phyloP scores from a whole-genome alignment of 2,329 filamentous ascomycete genomes.

The Reticulascus tulasneorum region DNA sequence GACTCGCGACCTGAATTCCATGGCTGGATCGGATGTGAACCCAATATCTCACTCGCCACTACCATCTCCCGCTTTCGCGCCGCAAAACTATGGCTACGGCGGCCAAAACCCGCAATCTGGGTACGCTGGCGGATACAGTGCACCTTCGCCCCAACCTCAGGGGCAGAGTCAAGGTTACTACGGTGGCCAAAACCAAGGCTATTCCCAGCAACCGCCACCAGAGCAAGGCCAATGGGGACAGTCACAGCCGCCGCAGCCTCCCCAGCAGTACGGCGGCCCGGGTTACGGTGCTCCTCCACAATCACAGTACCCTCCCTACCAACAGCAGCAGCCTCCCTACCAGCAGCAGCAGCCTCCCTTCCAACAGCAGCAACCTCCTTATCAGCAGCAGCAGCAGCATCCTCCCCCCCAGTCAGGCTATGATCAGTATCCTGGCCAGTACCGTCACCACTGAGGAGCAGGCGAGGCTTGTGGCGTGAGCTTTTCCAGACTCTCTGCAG shows the following conservation, averaged over 20 bases:
- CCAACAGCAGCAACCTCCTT: constrained; percentile 19
- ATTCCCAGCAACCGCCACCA: constrained; percentile 21
- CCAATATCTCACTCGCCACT: constrained; percentile 34
- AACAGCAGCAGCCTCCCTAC: constrained; percentile 10
- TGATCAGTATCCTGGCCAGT: constrained; percentile 34
- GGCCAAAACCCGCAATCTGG: constrained; percentile 28
- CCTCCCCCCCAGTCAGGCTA: constrained; percentile 24
- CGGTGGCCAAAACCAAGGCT: constrained; percentile 24
- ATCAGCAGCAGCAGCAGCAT: constrained; percentile 17
- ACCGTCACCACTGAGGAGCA: constrained; percentile 28
- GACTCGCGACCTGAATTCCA: constrained; percentile 52
- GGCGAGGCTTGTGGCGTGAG: too few relatives aligned
- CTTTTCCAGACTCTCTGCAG: too few relatives aligned
- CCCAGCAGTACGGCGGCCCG: constrained; percentile 22
- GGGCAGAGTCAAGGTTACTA: constrained; percentile 13
- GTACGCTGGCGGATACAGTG: constrained; percentile 24
- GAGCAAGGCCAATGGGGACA: constrained; percentile 14
- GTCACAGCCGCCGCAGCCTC: constrained; percentile 14
- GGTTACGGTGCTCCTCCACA: constrained; percentile 22
- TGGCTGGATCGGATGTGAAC: constrained; percentile 45
- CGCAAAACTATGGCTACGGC: constrained; percentile 39
- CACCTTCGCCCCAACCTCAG: constrained; percentile 13
- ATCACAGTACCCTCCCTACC: constrained; percentile 11
- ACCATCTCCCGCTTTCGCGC: constrained; percentile 23
- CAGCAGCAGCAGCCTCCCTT: constrained; percentile 14